These are phyloP conservation scores for Pelargonium australe DNA, from an alignment of 441 rosid species.

Conservation along the genomic window DNA sequence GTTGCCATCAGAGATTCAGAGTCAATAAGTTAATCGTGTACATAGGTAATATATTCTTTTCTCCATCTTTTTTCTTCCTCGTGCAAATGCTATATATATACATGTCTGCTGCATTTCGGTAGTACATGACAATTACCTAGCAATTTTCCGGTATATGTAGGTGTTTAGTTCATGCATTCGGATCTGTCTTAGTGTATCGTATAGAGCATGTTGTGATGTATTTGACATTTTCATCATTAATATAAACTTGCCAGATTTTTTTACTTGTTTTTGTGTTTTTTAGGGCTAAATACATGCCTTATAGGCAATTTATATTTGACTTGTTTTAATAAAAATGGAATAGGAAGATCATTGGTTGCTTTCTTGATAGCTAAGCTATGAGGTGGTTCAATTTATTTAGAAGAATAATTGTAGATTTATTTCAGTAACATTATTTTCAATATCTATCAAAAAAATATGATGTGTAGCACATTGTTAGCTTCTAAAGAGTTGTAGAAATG, in stretches of 20 bases:
- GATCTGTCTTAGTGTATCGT: slow-evolving; percentile 2
- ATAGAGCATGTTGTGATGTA: slow-evolving; percentile 14
- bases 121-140: background rate
- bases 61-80: background rate
- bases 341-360: no score
- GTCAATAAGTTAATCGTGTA: slow-evolving; percentile 26
- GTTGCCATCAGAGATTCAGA: background rate
- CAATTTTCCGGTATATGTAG: slow-evolving; percentile 21
- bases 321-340: no score
- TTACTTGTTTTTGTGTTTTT: background rate
- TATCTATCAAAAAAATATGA: no score
- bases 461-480: no score
- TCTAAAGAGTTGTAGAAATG: no score
- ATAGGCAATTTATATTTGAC: no score
- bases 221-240: slow-evolving; percentile 12
- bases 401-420: no score
- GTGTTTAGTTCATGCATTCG: slow-evolving; percentile 21
- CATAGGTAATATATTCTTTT: slow-evolving; percentile 24
- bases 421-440: no score
- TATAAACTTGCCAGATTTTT: slow-evolving; percentile 22
- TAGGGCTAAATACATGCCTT: no score
- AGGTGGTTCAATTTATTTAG: no score
- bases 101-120: background rate
- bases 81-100: background rate
- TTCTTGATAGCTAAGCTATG: no score